phyloP scores from a whole-genome alignment of 805 yeast species.

The Cephaloascus albidus region DNA sequence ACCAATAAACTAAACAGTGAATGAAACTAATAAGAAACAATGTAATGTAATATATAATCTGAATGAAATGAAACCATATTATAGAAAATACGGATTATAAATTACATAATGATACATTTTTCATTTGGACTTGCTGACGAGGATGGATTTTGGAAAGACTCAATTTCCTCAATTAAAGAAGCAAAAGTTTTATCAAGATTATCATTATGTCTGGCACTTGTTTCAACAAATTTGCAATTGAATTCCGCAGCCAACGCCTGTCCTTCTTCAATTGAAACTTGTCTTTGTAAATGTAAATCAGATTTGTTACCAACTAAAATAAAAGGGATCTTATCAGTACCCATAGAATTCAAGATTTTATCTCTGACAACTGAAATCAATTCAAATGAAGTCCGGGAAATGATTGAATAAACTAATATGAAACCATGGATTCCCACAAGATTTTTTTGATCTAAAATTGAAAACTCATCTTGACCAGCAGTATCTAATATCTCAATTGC shows the following conservation, averaged over 20 bases:
- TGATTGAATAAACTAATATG: slow-evolving; percentile 72
- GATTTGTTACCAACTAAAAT: slow-evolving; percentile 38
- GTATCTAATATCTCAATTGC: slow-evolving; percentile 83
- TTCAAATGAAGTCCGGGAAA: slow-evolving; percentile 70
- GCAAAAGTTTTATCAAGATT: slow-evolving; percentile 48
- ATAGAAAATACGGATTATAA: too few species aligned
- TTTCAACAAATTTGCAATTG: slow-evolving; percentile 34
- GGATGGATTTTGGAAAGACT: slow-evolving; percentile 45
- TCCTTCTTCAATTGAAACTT: slow-evolving; percentile 22
- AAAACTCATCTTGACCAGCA: slow-evolving; percentile 89
- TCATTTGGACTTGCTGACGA: slow-evolving; percentile 31
- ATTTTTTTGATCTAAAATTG: slow-evolving; percentile 70
- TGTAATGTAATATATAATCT: too few species aligned
- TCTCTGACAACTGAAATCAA: slow-evolving; percentile 70
- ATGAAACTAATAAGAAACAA: too few species aligned
- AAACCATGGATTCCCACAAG: slow-evolving; percentile 80
- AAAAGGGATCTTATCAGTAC: slow-evolving; percentile 37
- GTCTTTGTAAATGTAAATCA: slow-evolving; percentile 25
- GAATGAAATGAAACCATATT: too few species aligned
- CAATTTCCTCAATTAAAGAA: slow-evolving; percentile 50
- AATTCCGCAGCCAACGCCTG: slow-evolving; percentile 30
- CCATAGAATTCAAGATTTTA: slow-evolving; percentile 65
- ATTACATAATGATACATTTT: slow-evolving; percentile 39
- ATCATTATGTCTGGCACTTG: slow-evolving; percentile 36
- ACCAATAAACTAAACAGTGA: too few species aligned